Evolutionary conservation across 2,329 filamentous ascomycete genomes (phyloP).

Genomic region (Sphaerulina vaccinii): DNA sequence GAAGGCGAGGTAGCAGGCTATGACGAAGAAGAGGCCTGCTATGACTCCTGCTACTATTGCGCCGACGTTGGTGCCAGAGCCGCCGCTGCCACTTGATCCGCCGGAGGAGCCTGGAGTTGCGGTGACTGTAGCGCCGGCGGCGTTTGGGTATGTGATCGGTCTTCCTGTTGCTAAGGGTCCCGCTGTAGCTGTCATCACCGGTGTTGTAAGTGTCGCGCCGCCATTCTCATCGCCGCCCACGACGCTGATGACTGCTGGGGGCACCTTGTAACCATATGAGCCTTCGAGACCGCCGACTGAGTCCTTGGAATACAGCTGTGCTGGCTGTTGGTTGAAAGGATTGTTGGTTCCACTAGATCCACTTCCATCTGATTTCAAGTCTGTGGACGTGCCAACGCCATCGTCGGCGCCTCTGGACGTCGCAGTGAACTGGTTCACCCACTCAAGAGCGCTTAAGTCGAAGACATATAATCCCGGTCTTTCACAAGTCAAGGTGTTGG

Average conservation of each 20-base stretch:
- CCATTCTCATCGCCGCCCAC: conserved; percentile 68
- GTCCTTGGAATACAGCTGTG: conserved; percentile 45
- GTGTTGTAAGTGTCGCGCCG: conserved; percentile 67
- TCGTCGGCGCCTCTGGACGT: conserved; percentile 49
- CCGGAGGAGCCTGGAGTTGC: conserved; percentile 47
- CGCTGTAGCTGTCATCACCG: conserved; percentile 60
- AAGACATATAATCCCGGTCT: conserved; percentile 71
- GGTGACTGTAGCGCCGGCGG: conserved; percentile 43
- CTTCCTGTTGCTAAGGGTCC: conserved; percentile 71
- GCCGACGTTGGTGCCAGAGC: conserved; percentile 46
- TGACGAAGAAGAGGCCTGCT: conserved; percentile 62
- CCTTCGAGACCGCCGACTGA: conserved; percentile 59
- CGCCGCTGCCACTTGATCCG: conserved; percentile 1
- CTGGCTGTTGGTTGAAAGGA: conserved; percentile 51
- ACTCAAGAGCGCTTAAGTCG: conserved; percentile 67
- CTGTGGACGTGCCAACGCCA: conserved; percentile 13
- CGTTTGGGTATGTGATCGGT: conserved; percentile 64
- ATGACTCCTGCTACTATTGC: conserved; percentile 61
- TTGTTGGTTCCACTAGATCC: conserved; percentile 20
- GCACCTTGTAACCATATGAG: conserved; percentile 67
- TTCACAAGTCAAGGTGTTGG: conserved; percentile 60
- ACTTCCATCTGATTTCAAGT: conserved; percentile 10
- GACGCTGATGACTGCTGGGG: conserved; percentile 59
- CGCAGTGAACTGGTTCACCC: conserved; percentile 70
- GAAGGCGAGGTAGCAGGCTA: conserved; percentile 66